phyloP scores from a whole-genome alignment of 2,329 filamentous ascomycete species.

The Colletotrichum sp. region DNA sequence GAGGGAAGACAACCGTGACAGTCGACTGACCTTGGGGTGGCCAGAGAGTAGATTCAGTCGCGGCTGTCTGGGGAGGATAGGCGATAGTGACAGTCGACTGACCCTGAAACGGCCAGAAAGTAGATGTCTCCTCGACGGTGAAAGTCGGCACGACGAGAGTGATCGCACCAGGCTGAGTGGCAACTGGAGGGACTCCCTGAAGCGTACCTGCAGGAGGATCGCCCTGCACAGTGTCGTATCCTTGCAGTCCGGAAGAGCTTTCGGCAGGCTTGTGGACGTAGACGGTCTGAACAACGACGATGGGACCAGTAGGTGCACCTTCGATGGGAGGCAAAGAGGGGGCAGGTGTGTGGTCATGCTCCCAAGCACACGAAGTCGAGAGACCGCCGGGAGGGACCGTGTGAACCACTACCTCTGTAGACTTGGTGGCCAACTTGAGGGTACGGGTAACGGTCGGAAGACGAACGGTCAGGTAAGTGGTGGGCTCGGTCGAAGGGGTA shows the following conservation, averaged over 20 bases:
- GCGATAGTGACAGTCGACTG: not conserved
- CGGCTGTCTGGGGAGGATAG: not conserved
- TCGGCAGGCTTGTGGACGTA: not conserved
- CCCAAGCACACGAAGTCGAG: not conserved
- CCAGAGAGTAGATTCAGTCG: not conserved
- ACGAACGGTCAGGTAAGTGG: not conserved
- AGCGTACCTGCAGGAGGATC: not conserved
- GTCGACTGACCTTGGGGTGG: not conserved
- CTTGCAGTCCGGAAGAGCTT: not conserved
- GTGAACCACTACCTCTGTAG: not conserved
- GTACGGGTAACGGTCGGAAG: constrained; percentile 16
- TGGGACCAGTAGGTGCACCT: not conserved
- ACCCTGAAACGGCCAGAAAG: not conserved
- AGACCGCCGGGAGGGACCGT: not conserved
- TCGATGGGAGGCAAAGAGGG: not conserved
- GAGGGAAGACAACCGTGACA: not conserved
- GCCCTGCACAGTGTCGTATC: not conserved
- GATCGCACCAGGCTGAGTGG: not conserved
- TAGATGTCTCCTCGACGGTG: not conserved
- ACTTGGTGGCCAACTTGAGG: not conserved
- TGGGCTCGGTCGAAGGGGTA: not conserved
- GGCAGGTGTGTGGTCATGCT: not conserved
- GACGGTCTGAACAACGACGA: constrained; percentile 1
- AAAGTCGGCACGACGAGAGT: too few relatives aligned
- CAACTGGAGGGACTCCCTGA: not conserved